Base-by-base conservation (phyloP, 2,329 filamentous ascomycete species). In the Penicillium expansum region DNA sequence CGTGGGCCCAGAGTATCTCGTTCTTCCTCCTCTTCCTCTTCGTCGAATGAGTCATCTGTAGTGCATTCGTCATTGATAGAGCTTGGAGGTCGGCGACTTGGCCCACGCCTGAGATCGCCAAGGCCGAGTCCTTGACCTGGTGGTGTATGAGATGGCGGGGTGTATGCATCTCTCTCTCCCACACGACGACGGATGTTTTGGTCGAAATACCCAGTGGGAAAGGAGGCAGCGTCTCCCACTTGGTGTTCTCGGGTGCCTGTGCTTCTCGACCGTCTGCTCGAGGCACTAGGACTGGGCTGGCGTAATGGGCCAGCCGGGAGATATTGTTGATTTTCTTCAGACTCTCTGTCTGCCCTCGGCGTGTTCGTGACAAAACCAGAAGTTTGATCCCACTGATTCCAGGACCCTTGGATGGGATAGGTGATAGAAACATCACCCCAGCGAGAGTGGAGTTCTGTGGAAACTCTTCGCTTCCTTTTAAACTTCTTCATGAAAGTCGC, bases 401-500 rank as follows among this genome's bases (percentile, higher is more conserved):
- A 77, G n/a, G 74, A 76, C 24, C 75, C 74, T 38, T 71, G 64
- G 38, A 67, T 75, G 22, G 75, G 75, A 62, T 71, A 71, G 24
- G 70, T 74, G 60, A 77, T 77, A 16, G 71, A 62, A 37, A 67
- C 62, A 62, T 77, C 75, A 4, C 75, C 75, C 71, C 73, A 77
- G 60, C 74, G 71, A 30, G 71, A 65, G 61, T 77, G 69, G 37
- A 77, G 58, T 32, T 73, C 68, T 1, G 72, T 72, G 4, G 72
- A 72, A 7, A 74, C 59, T 59, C 67, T 68, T 48, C 69, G 69
- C 60, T 72, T 74, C 56, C 64, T 63, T 50, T 71, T 64, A 50
- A 74, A 62, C 58, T 67, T 73, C 39, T 66, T 66, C 44, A 73
- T 64, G 35, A 73, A 59, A 38, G 60, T 62, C 38, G 68, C 64